These are phyloP conservation scores for Cokeromyces recurvatus DNA, from an alignment of 371 early-diverging fungal species.

Conservation along the genomic window DNA sequence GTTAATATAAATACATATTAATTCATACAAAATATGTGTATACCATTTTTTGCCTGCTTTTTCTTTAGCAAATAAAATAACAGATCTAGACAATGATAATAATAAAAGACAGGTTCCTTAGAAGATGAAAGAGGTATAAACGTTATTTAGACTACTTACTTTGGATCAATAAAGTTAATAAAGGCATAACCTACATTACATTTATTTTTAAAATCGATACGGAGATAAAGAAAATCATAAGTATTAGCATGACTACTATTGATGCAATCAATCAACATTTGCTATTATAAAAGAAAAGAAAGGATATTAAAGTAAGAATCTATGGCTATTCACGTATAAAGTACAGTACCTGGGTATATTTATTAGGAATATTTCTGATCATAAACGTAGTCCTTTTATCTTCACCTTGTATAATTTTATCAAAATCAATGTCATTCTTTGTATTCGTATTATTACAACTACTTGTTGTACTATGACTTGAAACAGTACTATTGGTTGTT, in stretches of 20 bases:
- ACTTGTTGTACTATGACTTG: too few relatives aligned
- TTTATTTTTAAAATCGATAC: conserved; percentile 88
- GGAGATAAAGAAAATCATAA: conserved; percentile 87
- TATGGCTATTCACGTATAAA: background rate
- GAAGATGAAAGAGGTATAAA: background rate
- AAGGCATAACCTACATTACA: conserved; percentile 92
- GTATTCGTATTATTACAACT: too few relatives aligned
- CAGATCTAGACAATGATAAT: conserved; percentile 37
- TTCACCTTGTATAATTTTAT: background rate
- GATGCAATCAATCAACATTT: conserved; percentile 27
- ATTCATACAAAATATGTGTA: too few relatives aligned
- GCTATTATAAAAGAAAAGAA: background rate
- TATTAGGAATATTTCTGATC: conserved; percentile 25
- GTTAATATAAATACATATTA: too few relatives aligned
- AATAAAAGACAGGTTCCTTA: too few relatives aligned
- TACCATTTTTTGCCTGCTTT: conserved; percentile 82
- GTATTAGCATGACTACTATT: conserved; percentile 71
- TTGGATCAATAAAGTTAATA: conserved; percentile 74
- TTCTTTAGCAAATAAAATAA: conserved; percentile 67
- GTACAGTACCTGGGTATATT: conserved; percentile 21
- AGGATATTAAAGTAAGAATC: background rate
- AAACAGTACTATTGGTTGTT: too few relatives aligned
- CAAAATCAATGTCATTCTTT: conserved; percentile 3
- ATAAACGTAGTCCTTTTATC: conserved; percentile 20
- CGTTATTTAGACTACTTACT: conserved; percentile 26